Evolutionary conservation across 352 stramenopile species (phyloP).

Genomic region (Globisporangium splendens): DNA sequence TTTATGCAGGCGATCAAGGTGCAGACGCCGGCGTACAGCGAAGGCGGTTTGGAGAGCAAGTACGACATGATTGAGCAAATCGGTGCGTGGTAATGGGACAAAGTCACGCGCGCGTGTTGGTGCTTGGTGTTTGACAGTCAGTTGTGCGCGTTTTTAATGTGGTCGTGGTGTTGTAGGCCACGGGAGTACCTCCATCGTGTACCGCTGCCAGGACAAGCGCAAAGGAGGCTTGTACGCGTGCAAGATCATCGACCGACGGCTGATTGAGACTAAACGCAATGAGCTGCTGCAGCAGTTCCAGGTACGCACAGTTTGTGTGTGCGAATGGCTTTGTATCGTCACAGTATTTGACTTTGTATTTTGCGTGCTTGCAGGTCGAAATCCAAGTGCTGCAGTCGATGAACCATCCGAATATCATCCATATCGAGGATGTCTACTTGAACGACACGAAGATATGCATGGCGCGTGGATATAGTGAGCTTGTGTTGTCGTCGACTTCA

Average conservation of each 20-base stretch:
- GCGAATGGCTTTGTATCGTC: no score
- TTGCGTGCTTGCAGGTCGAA: constrained; percentile 50
- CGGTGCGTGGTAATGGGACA: constrained; percentile 30
- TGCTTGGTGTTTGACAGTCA: not conserved
- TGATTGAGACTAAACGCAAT: constrained; percentile 67
- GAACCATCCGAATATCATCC: constrained; percentile 89
- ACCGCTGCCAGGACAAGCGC: constrained; percentile 69
- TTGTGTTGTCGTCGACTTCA: no score
- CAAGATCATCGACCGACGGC: constrained; percentile 87
- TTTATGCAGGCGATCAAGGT: constrained; percentile 62
- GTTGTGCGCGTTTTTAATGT: not conserved
- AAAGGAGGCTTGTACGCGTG: constrained; percentile 58
- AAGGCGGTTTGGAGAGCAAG: constrained; percentile 71
- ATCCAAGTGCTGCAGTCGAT: constrained; percentile 90
- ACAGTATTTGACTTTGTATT: not conserved
- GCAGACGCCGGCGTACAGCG: constrained; percentile 62
- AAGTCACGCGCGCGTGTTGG: no score
- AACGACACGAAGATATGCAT: constrained; percentile 86
- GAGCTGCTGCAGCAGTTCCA: constrained; percentile 87
- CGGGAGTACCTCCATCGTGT: constrained; percentile 82
- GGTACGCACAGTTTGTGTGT: constrained; percentile 17
- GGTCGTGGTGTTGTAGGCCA: constrained; percentile 39
- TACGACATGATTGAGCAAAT: constrained; percentile 84
- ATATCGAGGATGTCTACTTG: constrained; percentile 85
- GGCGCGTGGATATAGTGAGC: constrained; percentile 26